A percentile compares a stretch with the other conserved stretches of the same genome.
phyloP scores from a whole-genome alignment of 257 asterid genomes.

The Eucommia ulmoides region DNA sequence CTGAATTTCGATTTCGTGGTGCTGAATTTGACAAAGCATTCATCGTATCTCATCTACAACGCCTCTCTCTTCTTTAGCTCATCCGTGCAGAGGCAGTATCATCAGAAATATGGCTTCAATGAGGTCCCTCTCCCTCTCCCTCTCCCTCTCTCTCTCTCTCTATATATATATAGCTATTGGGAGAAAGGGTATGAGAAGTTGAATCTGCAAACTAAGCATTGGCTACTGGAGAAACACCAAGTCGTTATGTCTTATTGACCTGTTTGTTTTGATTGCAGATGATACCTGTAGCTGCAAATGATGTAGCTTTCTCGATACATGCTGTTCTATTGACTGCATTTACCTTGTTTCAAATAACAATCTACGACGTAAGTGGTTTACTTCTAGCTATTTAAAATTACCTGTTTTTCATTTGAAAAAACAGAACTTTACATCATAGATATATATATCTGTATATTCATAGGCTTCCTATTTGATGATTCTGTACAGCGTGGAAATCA shows the following conservation, averaged over 20 bases:
- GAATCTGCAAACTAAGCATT: no score
- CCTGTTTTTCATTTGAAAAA: neutral
- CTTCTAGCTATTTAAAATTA: no score
- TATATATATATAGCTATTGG: no score
- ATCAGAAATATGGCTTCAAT: conserved; percentile 39
- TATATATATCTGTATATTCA: neutral
- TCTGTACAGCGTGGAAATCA: conserved; percentile 66
- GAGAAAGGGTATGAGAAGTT: no score
- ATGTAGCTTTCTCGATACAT: conserved; percentile 88
- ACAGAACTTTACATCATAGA: neutral
- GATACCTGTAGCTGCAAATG: conserved; percentile 96
- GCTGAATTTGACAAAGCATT: conserved; percentile 82
- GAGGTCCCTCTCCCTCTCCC: no score
- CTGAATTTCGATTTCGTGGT: conserved; percentile 78
- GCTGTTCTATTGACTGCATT: conserved; percentile 70
- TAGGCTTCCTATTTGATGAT: neutral
- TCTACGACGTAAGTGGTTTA: conserved; percentile 46
- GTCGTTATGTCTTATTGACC: neutral
- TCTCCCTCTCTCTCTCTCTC: no score
- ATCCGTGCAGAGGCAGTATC: conserved; percentile 66
- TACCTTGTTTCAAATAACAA: conserved; percentile 62
- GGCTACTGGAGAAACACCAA: no score
- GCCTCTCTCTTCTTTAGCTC: conserved; percentile 80
- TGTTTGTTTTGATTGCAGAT: conserved; percentile 34
- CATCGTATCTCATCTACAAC: conserved; percentile 82